These are phyloP conservation scores for Fusarium torreyae DNA, from an alignment of 2,329 filamentous ascomycete genomes.

Conservation along the genomic window DNA sequence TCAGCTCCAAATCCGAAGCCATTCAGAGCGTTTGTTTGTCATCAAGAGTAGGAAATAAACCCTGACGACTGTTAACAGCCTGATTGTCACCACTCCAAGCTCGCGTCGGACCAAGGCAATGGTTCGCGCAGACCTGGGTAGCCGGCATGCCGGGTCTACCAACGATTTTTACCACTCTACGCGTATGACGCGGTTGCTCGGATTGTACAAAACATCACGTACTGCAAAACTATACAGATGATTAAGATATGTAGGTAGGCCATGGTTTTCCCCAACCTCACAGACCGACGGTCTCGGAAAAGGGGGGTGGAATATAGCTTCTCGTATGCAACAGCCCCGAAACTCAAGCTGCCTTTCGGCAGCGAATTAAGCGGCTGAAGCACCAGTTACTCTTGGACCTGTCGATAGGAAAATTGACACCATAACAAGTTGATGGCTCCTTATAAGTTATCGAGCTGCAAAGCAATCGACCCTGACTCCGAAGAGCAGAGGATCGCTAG, in stretches of 20 bases:
- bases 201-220: constrained; percentile 5
- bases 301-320: constrained; percentile 91
- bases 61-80: background rate
- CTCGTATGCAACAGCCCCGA: constrained; percentile 71
- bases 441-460: constrained; percentile 85
- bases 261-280: constrained; percentile 96
- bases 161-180: background rate
- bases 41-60: background rate
- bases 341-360: constrained; percentile 73
- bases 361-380: constrained; percentile 77
- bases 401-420: constrained; percentile 94
- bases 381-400: constrained; percentile 87
- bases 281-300: constrained; percentile 89
- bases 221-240: constrained; percentile 2
- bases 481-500: constrained; percentile 77
- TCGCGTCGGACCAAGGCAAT: background rate
- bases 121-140: constrained; percentile 8
- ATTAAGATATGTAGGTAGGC: constrained; percentile 72
- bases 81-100: background rate
- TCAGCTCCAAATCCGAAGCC: constrained; percentile 17
- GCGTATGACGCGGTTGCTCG: background rate
- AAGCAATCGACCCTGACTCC: constrained; percentile 80
- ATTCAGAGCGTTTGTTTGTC: background rate
- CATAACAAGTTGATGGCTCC: constrained; percentile 83
- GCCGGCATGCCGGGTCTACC: background rate